Base-by-base conservation (phyloP, 495 filamentous ascomycete genomes). In the Trichoderma orchidacearum region DNA sequence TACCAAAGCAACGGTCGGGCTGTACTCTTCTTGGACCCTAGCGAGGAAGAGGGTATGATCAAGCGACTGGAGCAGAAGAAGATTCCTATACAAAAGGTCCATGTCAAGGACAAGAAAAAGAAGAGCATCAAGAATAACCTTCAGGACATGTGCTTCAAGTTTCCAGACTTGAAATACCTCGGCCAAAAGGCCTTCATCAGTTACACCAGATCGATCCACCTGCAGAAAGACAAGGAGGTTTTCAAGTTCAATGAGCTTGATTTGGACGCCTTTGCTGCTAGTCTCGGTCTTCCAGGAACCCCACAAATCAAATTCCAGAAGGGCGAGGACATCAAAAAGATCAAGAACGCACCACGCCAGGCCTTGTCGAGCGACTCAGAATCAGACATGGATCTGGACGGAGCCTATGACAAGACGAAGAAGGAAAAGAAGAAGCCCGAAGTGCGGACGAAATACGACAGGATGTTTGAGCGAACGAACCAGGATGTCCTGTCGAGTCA, bases 391-490 rank as follows among this genome's bases (percentile, higher is more conserved):
- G 79, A 74, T 13, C 78, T 77, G n/a, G 74, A 72, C 4, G 72
- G 57, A 1, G 67, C 66, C 11, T 62, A 64, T 25, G 72, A 70
- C 50, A 72, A 71, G 54, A 70, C 68, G 56, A 75, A 75, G 61
- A 78, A 77, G 63, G 74, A 70, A 55, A 75, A 75, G 61, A 86
- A 82, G 65, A 81, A 86, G 69, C 64, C 73, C 11, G 72, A 75
- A 36, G 87, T 91, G 5, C 79, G 89, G 45, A 97, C 93, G 23
- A 96, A 93, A 68, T 91, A 92, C 65, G 88, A 97, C 64, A 88
- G 90, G 58, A 96, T 96, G 90, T 94, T 96, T 62, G 92, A 96
- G 72, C 76, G 93, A 59, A 85, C 84, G 58, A 96, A 97, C 70
- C 90, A 96, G 62, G 89, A 94, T 59, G 84, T 99, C n/a, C 72